phyloP scores from a whole-genome alignment of 768 basidiomycete species.

The Lactarius evosmus region DNA sequence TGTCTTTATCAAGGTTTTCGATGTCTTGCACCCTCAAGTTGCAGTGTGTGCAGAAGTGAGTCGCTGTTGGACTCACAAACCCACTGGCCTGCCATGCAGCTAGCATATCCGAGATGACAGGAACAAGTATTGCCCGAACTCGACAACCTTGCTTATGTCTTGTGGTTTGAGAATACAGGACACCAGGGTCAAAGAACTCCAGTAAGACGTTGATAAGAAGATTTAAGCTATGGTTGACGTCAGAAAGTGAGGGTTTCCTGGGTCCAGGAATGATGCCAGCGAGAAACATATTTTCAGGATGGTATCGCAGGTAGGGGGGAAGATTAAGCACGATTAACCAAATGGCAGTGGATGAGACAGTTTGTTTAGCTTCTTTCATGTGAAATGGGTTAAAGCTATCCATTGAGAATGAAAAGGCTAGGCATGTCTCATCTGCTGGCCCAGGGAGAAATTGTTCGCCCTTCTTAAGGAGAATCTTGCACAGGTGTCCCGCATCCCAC shows the following conservation, averaged over 20 bases:
- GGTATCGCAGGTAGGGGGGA: constrained; percentile 23
- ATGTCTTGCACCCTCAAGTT: too few relatives aligned
- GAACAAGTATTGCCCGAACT: constrained; percentile 20
- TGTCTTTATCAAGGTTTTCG: constrained; percentile 26
- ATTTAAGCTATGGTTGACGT: too few relatives aligned
- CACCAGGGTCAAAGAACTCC: too few relatives aligned
- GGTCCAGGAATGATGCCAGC: constrained; percentile 32
- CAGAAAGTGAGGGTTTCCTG: constrained; percentile 24
- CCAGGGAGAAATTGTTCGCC: not conserved
- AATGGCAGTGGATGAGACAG: constrained; percentile 21
- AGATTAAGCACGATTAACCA: constrained; percentile 29
- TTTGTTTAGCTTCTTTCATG: constrained; percentile 19
- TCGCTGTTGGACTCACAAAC: constrained; percentile 27
- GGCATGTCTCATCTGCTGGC: not conserved
- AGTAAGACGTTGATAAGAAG: too few relatives aligned
- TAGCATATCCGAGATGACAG: constrained; percentile 29
- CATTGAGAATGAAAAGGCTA: constrained; percentile 14
- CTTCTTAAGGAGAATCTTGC: not conserved
- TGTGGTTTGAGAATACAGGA: too few relatives aligned
- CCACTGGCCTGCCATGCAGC: constrained; percentile 34
- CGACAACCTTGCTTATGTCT: not conserved
- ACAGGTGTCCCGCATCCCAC: constrained; percentile 8
- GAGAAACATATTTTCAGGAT: too few relatives aligned
- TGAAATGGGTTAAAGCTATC: constrained; percentile 20
- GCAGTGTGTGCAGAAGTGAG: too few relatives aligned